Percentiles rank a stretch among this genome's conserved stretches.
phyloP scores from a whole-genome alignment of 192 early-diverging fungal species.

The Podila epicladia region DNA sequence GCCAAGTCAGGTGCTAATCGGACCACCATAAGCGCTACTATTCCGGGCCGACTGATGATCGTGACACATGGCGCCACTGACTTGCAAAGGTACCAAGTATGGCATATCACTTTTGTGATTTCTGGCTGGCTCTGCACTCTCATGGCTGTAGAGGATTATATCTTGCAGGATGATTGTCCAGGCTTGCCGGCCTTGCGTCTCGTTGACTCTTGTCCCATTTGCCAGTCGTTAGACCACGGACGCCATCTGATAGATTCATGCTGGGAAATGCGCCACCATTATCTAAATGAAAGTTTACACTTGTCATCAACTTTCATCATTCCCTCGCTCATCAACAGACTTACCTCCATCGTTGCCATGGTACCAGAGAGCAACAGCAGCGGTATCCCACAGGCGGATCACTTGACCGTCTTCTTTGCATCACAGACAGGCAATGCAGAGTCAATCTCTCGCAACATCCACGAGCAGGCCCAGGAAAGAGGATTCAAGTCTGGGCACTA shows the following conservation, averaged over 20 bases:
- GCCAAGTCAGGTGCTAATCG: slow-evolving; percentile 58
- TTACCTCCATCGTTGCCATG: slow-evolving; percentile 3
- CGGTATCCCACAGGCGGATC: slow-evolving; percentile 24
- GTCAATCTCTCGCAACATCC: slow-evolving; percentile 87
- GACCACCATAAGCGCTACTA: slow-evolving; percentile 63
- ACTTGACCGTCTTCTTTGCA: slow-evolving; percentile 73
- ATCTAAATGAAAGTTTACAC: too few relatives aligned
- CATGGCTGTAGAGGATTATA: slow-evolving; percentile 34
- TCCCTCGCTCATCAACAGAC: too few relatives aligned
- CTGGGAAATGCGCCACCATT: too few relatives aligned
- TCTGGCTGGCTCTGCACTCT: slow-evolving; percentile 46
- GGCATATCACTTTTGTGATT: slow-evolving; percentile 58
- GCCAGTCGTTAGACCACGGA: slow-evolving; percentile 61
- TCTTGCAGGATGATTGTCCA: slow-evolving; percentile 58
- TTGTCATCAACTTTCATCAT: too few relatives aligned
- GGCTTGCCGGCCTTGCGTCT: neutral
- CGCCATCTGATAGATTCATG: slow-evolving; percentile 5
- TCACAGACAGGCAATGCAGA: slow-evolving; percentile 97
- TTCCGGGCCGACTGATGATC: slow-evolving; percentile 63
- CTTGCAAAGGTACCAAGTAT: slow-evolving; percentile 37
- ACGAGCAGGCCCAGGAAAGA: slow-evolving; percentile 75
- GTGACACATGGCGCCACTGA: neutral
- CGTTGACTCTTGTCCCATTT: slow-evolving; percentile 62
- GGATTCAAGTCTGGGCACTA: slow-evolving; percentile 73
- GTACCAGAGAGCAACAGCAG: slow-evolving; percentile 15